Base-by-base conservation (phyloP, 306 rosid species). In the Lathyrus aphaca region DNA sequence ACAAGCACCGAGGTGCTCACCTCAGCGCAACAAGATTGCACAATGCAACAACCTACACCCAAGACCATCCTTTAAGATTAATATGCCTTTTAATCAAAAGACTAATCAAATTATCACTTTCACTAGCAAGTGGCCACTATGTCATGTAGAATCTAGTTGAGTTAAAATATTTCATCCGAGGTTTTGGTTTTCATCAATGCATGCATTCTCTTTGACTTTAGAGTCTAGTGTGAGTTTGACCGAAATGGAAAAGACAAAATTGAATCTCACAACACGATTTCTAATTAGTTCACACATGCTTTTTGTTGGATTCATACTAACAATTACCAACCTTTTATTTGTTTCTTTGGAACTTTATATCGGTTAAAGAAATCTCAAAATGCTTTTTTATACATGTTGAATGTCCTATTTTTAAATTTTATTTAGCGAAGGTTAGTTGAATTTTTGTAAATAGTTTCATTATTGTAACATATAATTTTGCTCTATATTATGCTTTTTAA, bases 301-400 rank as follows among this genome's bases (percentile, higher is more conserved):
- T 37, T 72, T 49, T 59, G 65, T 66, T 66, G 51, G 0, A 59
- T 78, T 78, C 82, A 66, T 3, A 72, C 64, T 1, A 39, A 6
- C 32, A 15, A 4, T 53, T 30, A 66, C 59, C 74, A 66, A 72
- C 59, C 15, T 39, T 48, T 25, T 8, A 17, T 43, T 78, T 72
- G 65, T 49, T 57, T 72, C 14, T 72, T 72, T 64, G 55, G 18
- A 64, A 54, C 7, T 51, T 29, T 4, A 39, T 1, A 35, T 35
- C 1, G 3, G 39, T 35, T 35, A 32, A 32, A 32, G 38, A 32
- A 32, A 32, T 35, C 10, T 35, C 39, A 4, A 4, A 11, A 5
- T 61, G 29, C 10, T 0, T 12, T n/a, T 51, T 5, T 51, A 11
- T 57, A 6, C 4, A 8, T 66, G 15, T 14, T 45, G 30, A 19